A percentile compares a stretch with the other conserved stretches of the same genome.
Conservation (phyloP, 768 basidiomycete species). For the Termitomyces sp. region DNA sequence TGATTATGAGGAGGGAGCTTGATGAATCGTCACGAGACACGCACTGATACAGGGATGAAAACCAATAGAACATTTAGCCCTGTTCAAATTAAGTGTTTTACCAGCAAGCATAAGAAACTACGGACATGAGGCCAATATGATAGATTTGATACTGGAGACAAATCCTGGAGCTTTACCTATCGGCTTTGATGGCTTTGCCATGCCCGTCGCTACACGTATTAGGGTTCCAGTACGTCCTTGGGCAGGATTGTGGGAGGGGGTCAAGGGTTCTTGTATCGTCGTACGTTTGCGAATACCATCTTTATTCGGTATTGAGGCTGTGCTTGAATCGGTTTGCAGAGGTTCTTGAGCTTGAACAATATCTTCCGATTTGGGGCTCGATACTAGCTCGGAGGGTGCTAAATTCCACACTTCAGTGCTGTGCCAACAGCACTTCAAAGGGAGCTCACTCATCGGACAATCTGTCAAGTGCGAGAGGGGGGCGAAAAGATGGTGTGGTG, state of each 20-base stretch:
- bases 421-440: neutral
- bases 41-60: constrained; percentile 69
- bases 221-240: neutral
- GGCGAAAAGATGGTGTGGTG: neutral
- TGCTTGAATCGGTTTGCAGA: neutral
- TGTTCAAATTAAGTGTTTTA: constrained; percentile 19
- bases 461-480: neutral
- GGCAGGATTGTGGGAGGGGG: neutral
- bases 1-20: neutral
- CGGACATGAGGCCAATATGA: constrained; percentile 57
- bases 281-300: constrained; percentile 7
- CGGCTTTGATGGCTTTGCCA: constrained; percentile 34
- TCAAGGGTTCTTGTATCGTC: neutral
- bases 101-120: neutral
- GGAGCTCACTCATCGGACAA: neutral
- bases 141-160: constrained; percentile 45
- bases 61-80: constrained; percentile 70
- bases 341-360: neutral
- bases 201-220: constrained; percentile 14
- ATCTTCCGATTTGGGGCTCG: constrained; percentile 4
- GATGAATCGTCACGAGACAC: constrained; percentile 11
- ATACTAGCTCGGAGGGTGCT: neutral
- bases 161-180: constrained; percentile 43
- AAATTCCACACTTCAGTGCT: neutral
- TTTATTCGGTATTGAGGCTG: neutral